Evolutionary conservation across 495 filamentous ascomycete species (phyloP), one percentile per base, ranked within the genome.

Genomic region (Penicillium herquei): DNA sequence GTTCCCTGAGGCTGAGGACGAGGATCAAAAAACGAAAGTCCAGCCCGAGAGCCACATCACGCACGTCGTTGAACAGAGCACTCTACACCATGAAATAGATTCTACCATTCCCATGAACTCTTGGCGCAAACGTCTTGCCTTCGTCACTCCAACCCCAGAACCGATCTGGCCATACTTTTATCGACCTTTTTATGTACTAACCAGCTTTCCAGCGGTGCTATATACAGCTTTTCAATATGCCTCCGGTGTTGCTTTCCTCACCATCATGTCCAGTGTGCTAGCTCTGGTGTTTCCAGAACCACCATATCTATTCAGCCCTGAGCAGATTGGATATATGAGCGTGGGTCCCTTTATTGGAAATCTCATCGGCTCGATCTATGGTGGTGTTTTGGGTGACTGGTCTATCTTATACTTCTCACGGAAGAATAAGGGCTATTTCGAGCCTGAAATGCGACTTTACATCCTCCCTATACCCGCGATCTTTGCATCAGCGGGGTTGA

Each of bases 361-460:
- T 34, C 49, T 73, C 0, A 55, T 79, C 39, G 76, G 76, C 0
- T 48, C 68, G 5, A 12, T 74, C 6, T 72, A 69, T 31, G 68
- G 71, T 9, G 75, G 75, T 2, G 56, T 67, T 7, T 26, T 78
- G 10, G 68, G 73, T 21, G 78, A 80, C 51, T 62, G 70, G 64
- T 71, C 64, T 5, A 72, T 76, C 40, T 48, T 73, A 40, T 64
- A 55, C 35, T 70, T 67, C 17, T 60, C 78, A 6, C 64, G 70
- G 12, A 61, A 65, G 2, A 78, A 79, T 42, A 66, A 65, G 10
- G 76, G 75, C 4, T 67, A 69, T 40, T 72, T 70, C 30, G 76
- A 81, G 59, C 68, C 74, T 0, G 77, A 79, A 50, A 73, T 75
- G 65, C 63, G 75, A 14, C 55, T 77, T 8, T 76, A 71, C 42